Conservation (phyloP, 2,329 filamentous ascomycete genomes). For the Stagonosporopsis cucurbitacearum region DNA sequence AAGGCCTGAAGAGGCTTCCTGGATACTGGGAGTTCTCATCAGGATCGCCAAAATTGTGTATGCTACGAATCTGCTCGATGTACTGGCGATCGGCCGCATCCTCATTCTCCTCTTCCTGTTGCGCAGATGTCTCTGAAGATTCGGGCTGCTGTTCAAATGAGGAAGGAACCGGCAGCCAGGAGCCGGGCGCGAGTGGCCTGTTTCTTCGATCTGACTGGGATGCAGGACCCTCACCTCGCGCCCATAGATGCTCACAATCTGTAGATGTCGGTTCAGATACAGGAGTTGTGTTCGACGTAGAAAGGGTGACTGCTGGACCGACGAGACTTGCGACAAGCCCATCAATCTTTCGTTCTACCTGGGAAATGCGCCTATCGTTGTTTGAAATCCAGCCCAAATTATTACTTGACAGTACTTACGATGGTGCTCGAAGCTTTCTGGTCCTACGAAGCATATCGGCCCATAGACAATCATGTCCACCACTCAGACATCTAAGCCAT, state of each 20-base stretch:
- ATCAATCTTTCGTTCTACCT: constrained; percentile 47
- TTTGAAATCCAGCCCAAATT: background rate
- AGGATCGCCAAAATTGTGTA: constrained; percentile 34
- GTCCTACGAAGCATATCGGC: constrained; percentile 38
- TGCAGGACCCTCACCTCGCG: background rate
- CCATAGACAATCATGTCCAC: constrained; percentile 42
- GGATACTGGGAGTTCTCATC: constrained; percentile 20
- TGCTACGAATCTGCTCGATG: constrained; percentile 33
- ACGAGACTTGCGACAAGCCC: constrained; percentile 43
- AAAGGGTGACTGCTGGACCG: constrained; percentile 13
- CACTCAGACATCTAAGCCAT: constrained; percentile 30
- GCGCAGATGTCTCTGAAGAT: background rate
- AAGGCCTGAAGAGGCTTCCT: constrained; percentile 24
- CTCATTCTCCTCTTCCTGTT: constrained; percentile 12
- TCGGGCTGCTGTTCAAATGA: constrained; percentile 32
- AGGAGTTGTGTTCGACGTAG: background rate
- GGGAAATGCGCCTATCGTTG: constrained; percentile 39
- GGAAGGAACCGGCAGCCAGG: constrained; percentile 36
- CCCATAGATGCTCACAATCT: background rate
- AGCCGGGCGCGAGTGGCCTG: constrained; percentile 28
- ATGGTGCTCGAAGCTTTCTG: constrained; percentile 39
- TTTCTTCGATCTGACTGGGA: constrained; percentile 2
- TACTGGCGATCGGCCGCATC: constrained; percentile 32
- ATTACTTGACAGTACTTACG: constrained; percentile 30
- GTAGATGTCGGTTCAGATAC: background rate